Evolutionary conservation across 2,329 filamentous ascomycete species (phyloP), one percentile per base, ranked within the genome.

Genomic region (Aschersonia sp.): DNA sequence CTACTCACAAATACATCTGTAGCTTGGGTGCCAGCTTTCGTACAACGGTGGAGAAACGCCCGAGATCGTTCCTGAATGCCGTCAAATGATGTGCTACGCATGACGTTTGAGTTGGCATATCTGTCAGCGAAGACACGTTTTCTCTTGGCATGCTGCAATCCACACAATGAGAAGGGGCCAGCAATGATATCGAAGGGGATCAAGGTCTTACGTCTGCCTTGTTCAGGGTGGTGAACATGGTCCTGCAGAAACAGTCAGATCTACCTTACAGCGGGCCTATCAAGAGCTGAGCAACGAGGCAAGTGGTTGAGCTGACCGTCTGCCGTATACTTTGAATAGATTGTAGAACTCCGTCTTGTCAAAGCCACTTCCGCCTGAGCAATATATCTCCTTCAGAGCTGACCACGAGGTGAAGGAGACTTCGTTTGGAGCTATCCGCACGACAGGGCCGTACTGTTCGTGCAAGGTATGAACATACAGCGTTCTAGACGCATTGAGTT

Each of bases 41-140:
- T 58, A 51, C 78, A 82, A 43, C 71, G 69, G 14, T 68, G 63
- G 5, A 79, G 59, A 52, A 85, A 82, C 31, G 68, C 68, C 37
- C 57, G 61, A 0, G 79, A 76, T 5, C 78, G 68, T 52, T 78
- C 70, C 47, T 72, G 63, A 45, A 85, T 78, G 2, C 76, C 79
- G 5, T 67, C 60, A 31, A 83, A 60, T 2, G 78, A 72, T 2
- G 65, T 64, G 5, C 70, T 59, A 32, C 72, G 73, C 63, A 83
- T 71, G 45, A 85, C 66, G 56, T 83, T 85, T 47, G 74, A 78
- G 61, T 84, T 85, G 32, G 81, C 76, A 58, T 85, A 85, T 32
- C 79, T 70, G 56, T 83, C 78, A 1, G 80, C 80, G 43, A 85
- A 67, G 44, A 81, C 65, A 31, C 79, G 70, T 57, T 79, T 83